Conservation (phyloP, 352 stramenopile genomes). For the Pythium sp. region DNA sequence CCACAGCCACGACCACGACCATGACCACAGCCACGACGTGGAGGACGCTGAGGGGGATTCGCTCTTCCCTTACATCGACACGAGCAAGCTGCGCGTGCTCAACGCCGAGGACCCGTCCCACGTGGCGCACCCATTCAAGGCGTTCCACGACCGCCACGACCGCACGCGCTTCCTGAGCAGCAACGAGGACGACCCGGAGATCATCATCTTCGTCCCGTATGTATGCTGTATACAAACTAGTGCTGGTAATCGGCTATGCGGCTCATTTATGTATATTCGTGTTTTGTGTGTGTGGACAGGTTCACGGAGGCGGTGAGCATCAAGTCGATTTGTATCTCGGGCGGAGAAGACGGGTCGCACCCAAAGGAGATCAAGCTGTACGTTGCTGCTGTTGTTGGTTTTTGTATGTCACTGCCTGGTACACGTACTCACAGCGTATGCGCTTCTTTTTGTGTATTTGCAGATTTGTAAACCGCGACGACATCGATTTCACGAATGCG, state of each 20-base stretch:
- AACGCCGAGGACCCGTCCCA: conserved; percentile 67
- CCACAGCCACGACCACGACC: conserved; percentile 52
- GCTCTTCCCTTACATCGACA: conserved; percentile 84
- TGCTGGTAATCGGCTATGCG: not conserved
- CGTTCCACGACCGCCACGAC: conserved; percentile 69
- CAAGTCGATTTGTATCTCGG: conserved; percentile 87
- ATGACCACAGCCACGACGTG: conserved; percentile 61
- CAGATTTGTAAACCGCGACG: conserved; percentile 77
- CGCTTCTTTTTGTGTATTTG: not conserved
- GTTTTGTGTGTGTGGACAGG: conserved; percentile 16
- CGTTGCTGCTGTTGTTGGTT: not conserved
- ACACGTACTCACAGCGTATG: not conserved
- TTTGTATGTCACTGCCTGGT: too few species aligned
- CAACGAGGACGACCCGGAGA: conserved; percentile 82
- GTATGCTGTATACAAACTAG: not conserved
- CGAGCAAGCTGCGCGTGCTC: conserved; percentile 80
- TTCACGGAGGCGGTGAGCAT: conserved; percentile 88
- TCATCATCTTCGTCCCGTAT: conserved; percentile 80
- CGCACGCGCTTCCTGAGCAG: conserved; percentile 61
- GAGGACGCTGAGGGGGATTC: conserved; percentile 76
- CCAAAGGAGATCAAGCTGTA: conserved; percentile 83
- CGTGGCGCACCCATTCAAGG: conserved; percentile 77
- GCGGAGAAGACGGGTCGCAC: conserved; percentile 70
- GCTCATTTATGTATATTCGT: not conserved
- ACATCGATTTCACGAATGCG: conserved; percentile 86